Base-by-base conservation (phyloP, 2,329 filamentous ascomycete genomes). In the Colletotrichum sidae region DNA sequence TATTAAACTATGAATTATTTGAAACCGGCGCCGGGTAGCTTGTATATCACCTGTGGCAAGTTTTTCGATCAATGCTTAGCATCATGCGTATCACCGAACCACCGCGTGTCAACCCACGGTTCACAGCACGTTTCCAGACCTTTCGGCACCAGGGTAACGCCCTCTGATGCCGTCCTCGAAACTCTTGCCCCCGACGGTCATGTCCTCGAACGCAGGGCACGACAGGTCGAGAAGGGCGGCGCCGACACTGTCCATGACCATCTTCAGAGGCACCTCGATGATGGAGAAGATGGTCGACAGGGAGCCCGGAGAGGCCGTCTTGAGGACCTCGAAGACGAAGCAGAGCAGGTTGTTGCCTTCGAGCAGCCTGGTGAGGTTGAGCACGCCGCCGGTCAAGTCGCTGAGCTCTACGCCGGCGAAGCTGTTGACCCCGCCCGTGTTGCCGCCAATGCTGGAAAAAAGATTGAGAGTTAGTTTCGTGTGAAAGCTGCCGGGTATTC, bases 341-440 rank as follows among this genome's bases (percentile, higher is more conserved):
- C 83, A 85, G 13, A 78, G 55, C 7, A 79, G 71, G 69, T 86
- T 84, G 73, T 86, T 83, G 12, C 80, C 81, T 59, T 85, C 65
- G 1, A 80, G 69, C 0, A 85, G 72, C 11, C 73, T 79, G 13
- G 72, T 64, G 6, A 73, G 67, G 68, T 82, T 84, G 67, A 80
- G 78, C 1, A 84, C 71, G 42, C 81, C 81, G 17, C 79, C 77
- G 5, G 81, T 81, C 12, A 84, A 39, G 59, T 84, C 73, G 2
- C 67, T 62, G 2, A 83, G 39, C 67, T 82, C 73, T 57, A 87
- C 69, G 6, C 83, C 83, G 5, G 79, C 75, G 68, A 86, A 87
- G 25, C 78, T 82, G 73, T 87, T 82, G 25, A 82, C 78, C 3
- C 75, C 77, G 15, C 84, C 83, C 6, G 80, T 79, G 68, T 87